phyloP scores from a whole-genome alignment of 768 basidiomycete genomes.

The Astraeus odoratus region DNA sequence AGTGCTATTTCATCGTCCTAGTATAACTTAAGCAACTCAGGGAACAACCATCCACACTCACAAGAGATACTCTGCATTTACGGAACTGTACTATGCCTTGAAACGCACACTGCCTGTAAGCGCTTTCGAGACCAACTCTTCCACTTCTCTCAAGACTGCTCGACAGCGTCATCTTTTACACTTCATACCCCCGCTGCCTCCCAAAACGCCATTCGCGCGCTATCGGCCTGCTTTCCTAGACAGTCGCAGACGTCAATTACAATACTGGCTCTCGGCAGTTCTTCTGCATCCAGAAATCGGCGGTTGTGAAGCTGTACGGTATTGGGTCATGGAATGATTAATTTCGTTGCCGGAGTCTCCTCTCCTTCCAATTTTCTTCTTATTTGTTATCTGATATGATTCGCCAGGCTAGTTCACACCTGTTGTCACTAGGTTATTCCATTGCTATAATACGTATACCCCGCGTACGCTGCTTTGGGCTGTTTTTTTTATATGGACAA shows the following conservation, averaged over 20 bases:
- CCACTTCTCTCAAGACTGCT: background rate
- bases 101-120: constrained; percentile 45
- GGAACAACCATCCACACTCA: constrained; percentile 58
- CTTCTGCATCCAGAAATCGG: constrained; percentile 69
- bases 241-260: constrained; percentile 47
- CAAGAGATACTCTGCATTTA: constrained; percentile 65
- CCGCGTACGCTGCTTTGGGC: background rate
- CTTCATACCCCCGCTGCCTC: constrained; percentile 54
- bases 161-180: constrained; percentile 37
- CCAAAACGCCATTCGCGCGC: constrained; percentile 60
- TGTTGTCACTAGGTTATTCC: background rate
- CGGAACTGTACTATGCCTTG: constrained; percentile 42
- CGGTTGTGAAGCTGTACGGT: constrained; percentile 47
- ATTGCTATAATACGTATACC: background rate
- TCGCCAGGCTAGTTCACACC: background rate
- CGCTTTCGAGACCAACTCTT: constrained; percentile 12
- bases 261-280: constrained; percentile 60
- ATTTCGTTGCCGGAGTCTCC: background rate
- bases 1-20: background rate
- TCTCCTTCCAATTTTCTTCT: background rate
- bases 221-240: constrained; percentile 67
- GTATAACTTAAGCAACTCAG: constrained; percentile 19
- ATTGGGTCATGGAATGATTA: constrained; percentile 50
- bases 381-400: background rate
- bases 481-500: too few relatives aligned